Conservation (phyloP, 139 green algal genomes). For the Coelastrella sp. region DNA sequence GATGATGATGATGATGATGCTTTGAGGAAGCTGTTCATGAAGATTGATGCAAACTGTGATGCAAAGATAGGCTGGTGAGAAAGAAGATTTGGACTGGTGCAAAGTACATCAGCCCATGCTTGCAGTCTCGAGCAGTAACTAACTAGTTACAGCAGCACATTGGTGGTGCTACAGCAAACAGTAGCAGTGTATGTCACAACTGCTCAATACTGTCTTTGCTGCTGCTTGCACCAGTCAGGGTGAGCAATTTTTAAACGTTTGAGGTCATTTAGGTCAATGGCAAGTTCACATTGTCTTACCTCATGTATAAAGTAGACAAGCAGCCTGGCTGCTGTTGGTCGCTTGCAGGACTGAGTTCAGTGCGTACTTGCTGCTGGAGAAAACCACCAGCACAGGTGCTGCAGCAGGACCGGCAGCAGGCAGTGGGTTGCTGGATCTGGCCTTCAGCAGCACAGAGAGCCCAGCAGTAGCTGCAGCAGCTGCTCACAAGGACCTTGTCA, state of each 20-base stretch:
- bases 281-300: background rate
- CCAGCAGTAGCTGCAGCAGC: background rate
- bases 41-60: conserved; percentile 43
- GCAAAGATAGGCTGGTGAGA: conserved; percentile 21
- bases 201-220: background rate
- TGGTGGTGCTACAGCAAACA: background rate
- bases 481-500: conserved; percentile 21
- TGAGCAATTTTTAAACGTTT: background rate
- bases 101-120: background rate
- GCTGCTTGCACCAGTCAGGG: background rate
- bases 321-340: too few relatives aligned
- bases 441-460: background rate
- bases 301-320: background rate
- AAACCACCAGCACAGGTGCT: conserved; percentile 21
- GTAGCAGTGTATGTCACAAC: background rate
- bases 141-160: background rate
- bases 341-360: conserved; percentile 38
- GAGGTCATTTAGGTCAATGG: background rate
- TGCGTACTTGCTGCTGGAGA: conserved; percentile 41
- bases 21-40: conserved; percentile 41
- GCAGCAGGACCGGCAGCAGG: background rate
- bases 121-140: background rate
- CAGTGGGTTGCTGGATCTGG: background rate
- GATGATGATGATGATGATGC: background rate
- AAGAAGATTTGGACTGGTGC: background rate